Conservation (phyloP, 2,329 filamentous ascomycete genomes). For the Penicillium verrucosum region DNA sequence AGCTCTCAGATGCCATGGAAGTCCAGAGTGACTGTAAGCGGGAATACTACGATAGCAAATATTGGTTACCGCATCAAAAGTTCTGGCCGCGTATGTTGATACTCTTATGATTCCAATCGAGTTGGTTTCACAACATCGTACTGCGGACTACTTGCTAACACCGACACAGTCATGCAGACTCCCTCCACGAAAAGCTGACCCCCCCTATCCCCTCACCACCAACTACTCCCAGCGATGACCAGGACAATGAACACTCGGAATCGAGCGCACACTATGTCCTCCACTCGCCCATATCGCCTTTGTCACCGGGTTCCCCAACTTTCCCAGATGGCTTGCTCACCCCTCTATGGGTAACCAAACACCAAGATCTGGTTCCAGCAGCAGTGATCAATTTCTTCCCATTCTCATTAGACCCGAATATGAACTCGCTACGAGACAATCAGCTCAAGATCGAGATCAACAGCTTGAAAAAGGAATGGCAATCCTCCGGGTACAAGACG, state of each 20-base stretch:
- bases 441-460: slow-evolving; percentile 85
- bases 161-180: slow-evolving; percentile 49
- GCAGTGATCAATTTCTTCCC: slow-evolving; percentile 77
- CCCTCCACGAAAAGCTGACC: slow-evolving; percentile 61
- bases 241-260: slow-evolving; percentile 32
- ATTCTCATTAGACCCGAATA: slow-evolving; percentile 68
- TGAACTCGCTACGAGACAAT: slow-evolving; percentile 77
- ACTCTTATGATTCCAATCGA: background rate
- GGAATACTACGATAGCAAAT: slow-evolving; percentile 44
- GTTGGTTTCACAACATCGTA: background rate
- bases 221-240: slow-evolving; percentile 50
- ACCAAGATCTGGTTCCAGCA: slow-evolving; percentile 78
- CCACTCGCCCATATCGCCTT: slow-evolving; percentile 87
- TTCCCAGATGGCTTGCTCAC: slow-evolving; percentile 90
- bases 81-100: slow-evolving; percentile 72
- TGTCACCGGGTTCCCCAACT: slow-evolving; percentile 75
- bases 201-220: slow-evolving; percentile 53
- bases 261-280: slow-evolving; percentile 56
- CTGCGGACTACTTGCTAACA: slow-evolving; percentile 18
- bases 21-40: slow-evolving; percentile 47
- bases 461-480: slow-evolving; percentile 65
- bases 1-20: slow-evolving; percentile 66
- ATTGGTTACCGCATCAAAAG: slow-evolving; percentile 66
- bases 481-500: slow-evolving; percentile 63
- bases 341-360: slow-evolving; percentile 79